These are phyloP conservation scores for Amanita rimosa DNA, from an alignment of 768 basidiomycete species.

Conservation along the genomic window DNA sequence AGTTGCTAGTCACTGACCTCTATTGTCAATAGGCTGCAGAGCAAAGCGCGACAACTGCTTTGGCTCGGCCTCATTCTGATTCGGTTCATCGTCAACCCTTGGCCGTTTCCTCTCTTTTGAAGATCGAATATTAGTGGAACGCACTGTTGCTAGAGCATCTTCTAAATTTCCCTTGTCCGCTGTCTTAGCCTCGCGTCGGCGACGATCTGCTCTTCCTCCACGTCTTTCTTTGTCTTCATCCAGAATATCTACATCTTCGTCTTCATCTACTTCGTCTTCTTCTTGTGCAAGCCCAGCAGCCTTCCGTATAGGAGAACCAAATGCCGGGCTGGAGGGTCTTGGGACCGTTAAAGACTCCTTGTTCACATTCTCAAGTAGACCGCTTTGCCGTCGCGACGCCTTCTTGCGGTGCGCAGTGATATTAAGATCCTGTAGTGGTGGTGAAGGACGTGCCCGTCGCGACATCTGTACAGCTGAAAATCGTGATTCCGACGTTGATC, in stretches of 20 bases:
- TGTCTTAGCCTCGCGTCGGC: conserved; percentile 34
- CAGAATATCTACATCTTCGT: conserved; percentile 22
- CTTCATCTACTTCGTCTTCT: conserved; percentile 37
- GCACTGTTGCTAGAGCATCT: conserved; percentile 10
- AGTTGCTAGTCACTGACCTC: conserved; percentile 17
- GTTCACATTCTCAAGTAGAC: conserved; percentile 39
- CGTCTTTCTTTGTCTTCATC: conserved; percentile 24
- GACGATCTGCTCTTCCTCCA: conserved; percentile 26
- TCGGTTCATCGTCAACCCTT: conserved; percentile 19
- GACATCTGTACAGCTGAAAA: conserved; percentile 37
- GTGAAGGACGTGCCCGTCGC: conserved; percentile 30
- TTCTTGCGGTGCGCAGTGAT: conserved; percentile 24
- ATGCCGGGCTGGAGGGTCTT: conserved; percentile 56
- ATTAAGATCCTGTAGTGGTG: conserved; percentile 18
- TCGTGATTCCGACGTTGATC: conserved; percentile 34
- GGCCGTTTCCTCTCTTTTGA: conserved; percentile 29
- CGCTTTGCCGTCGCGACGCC: conserved; percentile 34
- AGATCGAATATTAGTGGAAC: conserved; percentile 13
- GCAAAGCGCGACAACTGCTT: conserved; percentile 48
- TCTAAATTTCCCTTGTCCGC: conserved; percentile 19
- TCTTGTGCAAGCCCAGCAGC: conserved; percentile 48
- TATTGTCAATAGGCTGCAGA: conserved; percentile 32
- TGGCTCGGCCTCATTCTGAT: conserved; percentile 35
- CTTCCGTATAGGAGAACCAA: conserved; percentile 50
- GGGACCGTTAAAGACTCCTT: conserved; percentile 30